Conservation (phyloP, 352 stramenopile species). For the Globisporangium yorkense region DNA sequence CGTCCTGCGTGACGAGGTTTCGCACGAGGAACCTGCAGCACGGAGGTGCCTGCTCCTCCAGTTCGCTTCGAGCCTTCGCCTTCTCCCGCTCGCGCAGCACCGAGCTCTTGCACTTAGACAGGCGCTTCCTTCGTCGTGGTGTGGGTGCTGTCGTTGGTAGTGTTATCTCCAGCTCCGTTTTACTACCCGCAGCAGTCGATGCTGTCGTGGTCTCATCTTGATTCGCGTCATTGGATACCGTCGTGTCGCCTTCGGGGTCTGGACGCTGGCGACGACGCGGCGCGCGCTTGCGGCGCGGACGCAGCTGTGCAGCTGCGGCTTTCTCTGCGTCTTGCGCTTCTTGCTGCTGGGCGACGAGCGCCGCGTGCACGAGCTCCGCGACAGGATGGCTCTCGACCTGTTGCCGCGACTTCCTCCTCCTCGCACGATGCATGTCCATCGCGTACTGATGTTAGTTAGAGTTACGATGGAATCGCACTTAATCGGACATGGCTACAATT, state of each 20-base stretch:
- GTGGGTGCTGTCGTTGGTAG: not conserved
- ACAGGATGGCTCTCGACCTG: conserved; percentile 1
- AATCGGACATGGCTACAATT: not conserved
- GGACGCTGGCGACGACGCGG: not conserved
- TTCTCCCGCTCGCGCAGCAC: conserved; percentile 10
- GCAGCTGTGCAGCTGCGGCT: not conserved
- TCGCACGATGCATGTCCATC: not conserved
- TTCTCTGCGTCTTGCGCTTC: not conserved
- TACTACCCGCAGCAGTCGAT: not conserved
- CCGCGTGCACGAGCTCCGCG: conserved; percentile 3
- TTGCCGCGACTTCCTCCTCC: not conserved
- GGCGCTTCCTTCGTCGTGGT: conserved; percentile 20
- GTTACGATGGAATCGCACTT: not conserved
- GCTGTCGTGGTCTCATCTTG: not conserved
- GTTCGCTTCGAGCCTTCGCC: not conserved
- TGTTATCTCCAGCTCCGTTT: not conserved
- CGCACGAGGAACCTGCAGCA: conserved; percentile 16
- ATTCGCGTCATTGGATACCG: not conserved
- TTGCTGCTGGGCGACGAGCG: conserved; percentile 2
- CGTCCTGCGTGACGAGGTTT: conserved; percentile 32
- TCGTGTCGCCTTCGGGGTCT: not conserved
- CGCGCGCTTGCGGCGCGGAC: conserved; percentile 9
- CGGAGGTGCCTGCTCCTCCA: too few relatives aligned
- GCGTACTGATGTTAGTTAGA: not conserved
- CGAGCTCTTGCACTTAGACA: conserved; percentile 27